Evolutionary conservation across 139 green algal species (phyloP).

Genomic region (Desmodesmus armatus): DNA sequence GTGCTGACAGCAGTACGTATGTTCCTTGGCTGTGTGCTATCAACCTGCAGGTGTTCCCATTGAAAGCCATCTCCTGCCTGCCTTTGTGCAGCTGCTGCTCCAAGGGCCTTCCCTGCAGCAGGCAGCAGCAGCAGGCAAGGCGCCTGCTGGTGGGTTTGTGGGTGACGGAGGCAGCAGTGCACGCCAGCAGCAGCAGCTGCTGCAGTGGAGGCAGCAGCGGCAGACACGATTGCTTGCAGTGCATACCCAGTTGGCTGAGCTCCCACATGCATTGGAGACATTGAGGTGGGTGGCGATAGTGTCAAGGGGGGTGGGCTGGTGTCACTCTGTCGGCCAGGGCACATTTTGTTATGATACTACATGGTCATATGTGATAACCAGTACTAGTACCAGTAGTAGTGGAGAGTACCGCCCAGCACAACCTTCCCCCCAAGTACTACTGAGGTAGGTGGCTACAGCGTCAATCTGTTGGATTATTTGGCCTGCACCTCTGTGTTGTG

Average conservation of each 20-base stretch:
- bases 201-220: conserved; percentile 28
- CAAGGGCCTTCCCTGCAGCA: conserved; percentile 37
- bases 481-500: no score
- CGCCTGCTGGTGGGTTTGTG: background rate
- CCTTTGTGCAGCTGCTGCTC: conserved; percentile 51
- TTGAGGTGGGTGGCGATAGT: conserved; percentile 16
- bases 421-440: no score
- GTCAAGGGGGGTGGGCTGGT: background rate
- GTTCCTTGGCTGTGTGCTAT: background rate
- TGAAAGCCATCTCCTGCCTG: conserved; percentile 46
- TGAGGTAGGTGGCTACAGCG: no score
- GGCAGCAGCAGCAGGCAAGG: background rate
- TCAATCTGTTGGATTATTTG: no score
- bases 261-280: conserved; percentile 21
- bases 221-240: conserved; percentile 31
- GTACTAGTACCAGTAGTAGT: no score
- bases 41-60: conserved; percentile 40
- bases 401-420: no score
- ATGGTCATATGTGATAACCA: no score
- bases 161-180: background rate
- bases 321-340: no score
- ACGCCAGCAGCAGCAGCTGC: conserved; percentile 11
- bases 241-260: conserved; percentile 21
- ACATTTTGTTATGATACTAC: background rate
- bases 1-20: background rate